Evolutionary conservation across 116 monocot species (phyloP), one percentile per base, ranked within the genome.

Genomic region (Thalassia testudinum): DNA sequence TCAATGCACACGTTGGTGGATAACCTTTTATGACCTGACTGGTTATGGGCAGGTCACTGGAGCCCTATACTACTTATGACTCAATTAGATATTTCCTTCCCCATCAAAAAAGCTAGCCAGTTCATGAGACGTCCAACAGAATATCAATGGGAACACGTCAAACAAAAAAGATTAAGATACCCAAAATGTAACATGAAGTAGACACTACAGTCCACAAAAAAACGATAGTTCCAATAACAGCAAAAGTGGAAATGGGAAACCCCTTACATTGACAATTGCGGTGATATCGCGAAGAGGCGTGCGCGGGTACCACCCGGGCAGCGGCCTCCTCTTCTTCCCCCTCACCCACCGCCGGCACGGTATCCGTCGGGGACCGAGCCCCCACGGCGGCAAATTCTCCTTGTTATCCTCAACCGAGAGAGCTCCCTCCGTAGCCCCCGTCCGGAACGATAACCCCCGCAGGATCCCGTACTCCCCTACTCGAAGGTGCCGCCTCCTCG

Each of bases 231-330:
- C n/a, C n/a, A n/a, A n/a, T n/a, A 29, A 49, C 18, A 19, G 2
- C 0, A 45, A 16, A 22, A 10, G 26, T 59, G 14, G 21, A 24
- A 30, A 45, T 1, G 21, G 42, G 30, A 2, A 14, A 19, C 7
- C 3, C 18, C 68, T 61, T 43, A 87, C 82, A 43, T 73, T 70
- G 21, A 66, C 57, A 37, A 83, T 62, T 26, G 48, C 61, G 0
- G 76, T 77, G 68, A 88, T 79, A 47, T 88, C 88, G 37, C 73
- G 53, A 22, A 88, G 76, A 10, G 88, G 88, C 5, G 71, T 82
- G 16, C 88, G 60, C 0, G 83, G 79, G 61, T 74, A 82, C 78
- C 82, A 82, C 0, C 24, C 68, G 3, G 82, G 88, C 15, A 88
- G 62, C 13, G 76, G 83, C 56, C 76, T 88, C 69, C 47, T 73